A percentile compares a stretch with the other conserved stretches of the same genome.
Evolutionary conservation across 768 basidiomycete species (phyloP).

Genomic region (Mycena amicta): DNA sequence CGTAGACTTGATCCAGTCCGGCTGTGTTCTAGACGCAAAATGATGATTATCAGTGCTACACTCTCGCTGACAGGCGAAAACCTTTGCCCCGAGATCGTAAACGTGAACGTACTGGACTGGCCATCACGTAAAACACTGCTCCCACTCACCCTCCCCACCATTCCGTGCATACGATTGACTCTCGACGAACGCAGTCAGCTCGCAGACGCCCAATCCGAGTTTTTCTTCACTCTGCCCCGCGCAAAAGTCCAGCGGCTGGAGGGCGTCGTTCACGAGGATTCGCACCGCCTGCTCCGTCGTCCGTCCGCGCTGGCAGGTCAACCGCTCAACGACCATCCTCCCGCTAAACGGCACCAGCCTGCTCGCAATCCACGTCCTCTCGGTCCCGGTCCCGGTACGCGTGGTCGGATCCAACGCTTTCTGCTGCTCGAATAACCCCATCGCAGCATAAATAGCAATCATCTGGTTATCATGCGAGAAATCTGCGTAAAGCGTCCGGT

Average conservation of each 20-base stretch:
- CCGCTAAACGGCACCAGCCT: slow-evolving; percentile 75
- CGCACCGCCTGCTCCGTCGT: slow-evolving; percentile 49
- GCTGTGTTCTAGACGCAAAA: too few relatives aligned
- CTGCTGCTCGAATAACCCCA: slow-evolving; percentile 52
- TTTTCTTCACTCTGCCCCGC: slow-evolving; percentile 33
- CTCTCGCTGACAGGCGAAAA: too few relatives aligned
- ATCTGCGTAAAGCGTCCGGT: slow-evolving; percentile 69
- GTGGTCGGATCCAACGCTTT: slow-evolving; percentile 34
- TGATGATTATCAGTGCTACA: too few relatives aligned
- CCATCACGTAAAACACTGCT: slow-evolving; percentile 52
- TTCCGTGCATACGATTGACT: slow-evolving; percentile 71
- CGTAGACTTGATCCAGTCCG: too few relatives aligned
- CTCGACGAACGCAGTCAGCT: slow-evolving; percentile 63
- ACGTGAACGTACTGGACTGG: neutral
- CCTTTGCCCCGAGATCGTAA: too few relatives aligned
- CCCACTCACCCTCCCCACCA: slow-evolving; percentile 74
- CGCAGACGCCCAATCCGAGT: slow-evolving; percentile 59
- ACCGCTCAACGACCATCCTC: slow-evolving; percentile 72
- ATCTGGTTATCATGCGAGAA: slow-evolving; percentile 89
- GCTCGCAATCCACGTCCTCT: slow-evolving; percentile 57
- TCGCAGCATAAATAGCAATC: slow-evolving; percentile 72
- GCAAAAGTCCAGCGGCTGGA: slow-evolving; percentile 67
- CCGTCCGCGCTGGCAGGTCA: slow-evolving; percentile 45
- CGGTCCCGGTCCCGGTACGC: slow-evolving; percentile 16
- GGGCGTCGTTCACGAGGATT: slow-evolving; percentile 76